Base-by-base conservation (phyloP, 2,329 filamentous ascomycete genomes). In the Neoscytalidium dimidiatum region DNA sequence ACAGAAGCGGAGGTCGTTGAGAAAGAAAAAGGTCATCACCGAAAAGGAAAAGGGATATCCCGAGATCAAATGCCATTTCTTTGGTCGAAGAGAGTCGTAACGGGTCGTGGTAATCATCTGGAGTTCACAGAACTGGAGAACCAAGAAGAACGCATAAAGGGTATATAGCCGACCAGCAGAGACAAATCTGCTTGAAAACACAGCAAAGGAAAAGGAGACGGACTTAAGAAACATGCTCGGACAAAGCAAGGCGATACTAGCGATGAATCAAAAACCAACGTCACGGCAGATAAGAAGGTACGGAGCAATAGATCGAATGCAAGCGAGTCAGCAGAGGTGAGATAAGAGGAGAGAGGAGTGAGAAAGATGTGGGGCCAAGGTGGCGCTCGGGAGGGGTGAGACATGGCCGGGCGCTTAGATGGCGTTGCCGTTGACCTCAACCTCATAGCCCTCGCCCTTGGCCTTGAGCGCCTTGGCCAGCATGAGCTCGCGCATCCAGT, bases 401-500 rank as follows among this genome's bases (percentile, higher is more conserved):
- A 63, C 35, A 56, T 13, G n/a, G 35, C n/a, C 28, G 28, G 51
- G 62, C 62, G 62, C 51, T 62, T 64, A 67, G 58, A 67, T 56
- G 31, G 56, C 61, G 49, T 70, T 71, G 17, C 92, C 92, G 74
- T 94, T 94, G 68, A 94, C 87, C 73, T 88, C 90, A 71, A 95
- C 87, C 79, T 94, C 90, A 71, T 90, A 94, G 19, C 92, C 92
- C 71, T 92, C 89, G 52, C 87, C 88, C 84, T 94, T 95, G 79
- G 92, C 90, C 82, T 89, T 91, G 75, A 92, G 82, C 19, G 92
- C 92, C 82, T 95, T 95, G 62, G 92, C 92, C 51, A 96, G 86
- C 92, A 96, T 96, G 67, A 96, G 81, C 84, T 96, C 92, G 63
- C 92, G 85, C 92, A 96, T 96, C 95, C 95, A 99, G 76, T 97